Evolutionary conservation across 768 basidiomycete species (phyloP), one percentile per base, ranked within the genome.

Genomic region (Mycena rosella): DNA sequence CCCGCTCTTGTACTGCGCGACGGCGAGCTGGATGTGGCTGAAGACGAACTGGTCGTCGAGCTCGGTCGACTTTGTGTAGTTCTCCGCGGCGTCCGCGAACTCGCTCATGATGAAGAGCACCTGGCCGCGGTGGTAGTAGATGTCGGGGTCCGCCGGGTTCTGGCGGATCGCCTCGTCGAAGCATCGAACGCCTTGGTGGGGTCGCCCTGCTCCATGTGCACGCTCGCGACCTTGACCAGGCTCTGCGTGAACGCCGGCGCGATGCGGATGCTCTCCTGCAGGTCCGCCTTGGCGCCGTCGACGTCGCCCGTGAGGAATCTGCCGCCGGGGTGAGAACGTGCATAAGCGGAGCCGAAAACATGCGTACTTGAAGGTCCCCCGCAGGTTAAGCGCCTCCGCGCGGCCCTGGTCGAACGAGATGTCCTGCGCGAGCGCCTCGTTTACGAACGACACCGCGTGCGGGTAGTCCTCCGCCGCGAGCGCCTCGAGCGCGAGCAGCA

Each of bases 71-170:
- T 94, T 91, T 27, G 87, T 89, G 84, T 99, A 99, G 80, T 99
- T 94, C 74, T 89, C 88, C 20, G 96, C 92, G 0, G 98, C 98
- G 51, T 92, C 85, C 5, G 82, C 81, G 78, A 92, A 98, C 70
- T 98, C 91, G 78, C 91, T 92, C 86, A 96, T 94, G 77, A 99
- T 97, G 83, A 99, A 99, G 78, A 94, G 85, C 42, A 99, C 96
- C 85, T 99, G 98, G 49, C 97, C 98, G 72, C 96, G 95, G 78
- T 99, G 98, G 80, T 99, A 99, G 84, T 95, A 99, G 63, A 98
- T 95, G 79, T 99, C 97, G 0, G 97, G 91, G 80, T 99, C 96
- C 53, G 89, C 82, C 8, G 90, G 82, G 74, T 99, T 91, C 72
- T 92, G 87, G 72, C 86, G 84, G 75, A 96, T 91, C 1, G 98